Base-by-base conservation (phyloP, 805 yeast species). In the Kregervanrija pseudodelftensis region DNA sequence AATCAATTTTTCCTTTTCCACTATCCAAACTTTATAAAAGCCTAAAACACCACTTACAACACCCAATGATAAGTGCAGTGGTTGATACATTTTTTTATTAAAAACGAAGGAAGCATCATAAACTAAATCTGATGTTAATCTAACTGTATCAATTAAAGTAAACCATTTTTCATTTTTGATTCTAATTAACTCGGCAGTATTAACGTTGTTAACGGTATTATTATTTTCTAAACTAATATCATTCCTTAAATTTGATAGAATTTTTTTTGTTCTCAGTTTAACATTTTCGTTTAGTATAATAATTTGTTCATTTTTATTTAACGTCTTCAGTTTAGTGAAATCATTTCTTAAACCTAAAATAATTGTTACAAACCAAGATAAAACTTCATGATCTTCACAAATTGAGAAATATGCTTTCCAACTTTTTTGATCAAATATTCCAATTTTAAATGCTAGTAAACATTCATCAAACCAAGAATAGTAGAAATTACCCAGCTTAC, bases 311-410 rank as follows among this genome's bases (percentile, higher is more conserved):
- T 70, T 69, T 37, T 68, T 73, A 11, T 63, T 60, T 17, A 77
- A 63, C n/a, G 55, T 56, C 36, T 64, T 64, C 42, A 77, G 62
- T 43, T 68, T 67, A 13, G 59, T 63, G 56, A 72, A 70, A 16
- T 79, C 74, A 45, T 72, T 72, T 57, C 77, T 75, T 41, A 82
- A 58, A 1, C 79, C 79, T 12, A 80, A 59, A 46, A 82, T 50
- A 14, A 85, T 77, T 55, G 79, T 85, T 44, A 71, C 70, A 64
- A 79, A 80, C 90, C 91, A 83, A 0, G 86, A 79, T 34, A 75
- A 64, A 2, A 80, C 68, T 60, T 80, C 87, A 58, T 84, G 87
- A 54, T 70, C 49, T 40, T 50, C 53, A 5, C 49, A 51, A 37
- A 45, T 69, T 4, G 65, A 60, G 5, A 76, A 79, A 41, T 74